Evolutionary conservation across 225 moss, liverwort and hornwort species (phyloP).

Genomic region (Marchantia paleacea): DNA sequence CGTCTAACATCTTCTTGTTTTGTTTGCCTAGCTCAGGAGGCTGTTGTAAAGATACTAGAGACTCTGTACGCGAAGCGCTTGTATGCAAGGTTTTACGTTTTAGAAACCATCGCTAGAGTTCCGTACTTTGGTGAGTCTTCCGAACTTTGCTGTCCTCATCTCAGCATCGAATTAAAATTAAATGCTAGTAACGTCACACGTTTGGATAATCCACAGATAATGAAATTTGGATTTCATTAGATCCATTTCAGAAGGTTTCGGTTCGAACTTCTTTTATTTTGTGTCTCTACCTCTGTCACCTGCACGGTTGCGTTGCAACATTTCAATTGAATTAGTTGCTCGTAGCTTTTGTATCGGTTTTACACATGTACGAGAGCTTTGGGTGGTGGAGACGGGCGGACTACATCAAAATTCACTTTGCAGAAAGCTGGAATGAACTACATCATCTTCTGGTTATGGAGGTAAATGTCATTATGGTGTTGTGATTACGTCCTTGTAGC

Average conservation of each 20-base stretch:
- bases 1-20: not conserved
- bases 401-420: slow-evolving; percentile 88
- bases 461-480: slow-evolving; percentile 24
- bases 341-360: slow-evolving; percentile 79
- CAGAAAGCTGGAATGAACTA: slow-evolving; percentile 95
- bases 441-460: slow-evolving; percentile 95
- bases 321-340: not conserved
- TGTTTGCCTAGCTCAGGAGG: slow-evolving; percentile 41
- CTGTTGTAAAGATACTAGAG: slow-evolving; percentile 65
- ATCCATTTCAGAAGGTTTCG: not conserved
- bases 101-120: slow-evolving; percentile 88
- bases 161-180: too few species aligned
- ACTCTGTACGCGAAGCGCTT: slow-evolving; percentile 60
- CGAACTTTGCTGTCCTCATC: not conserved
- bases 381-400: slow-evolving; percentile 96
- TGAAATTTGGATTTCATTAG: not conserved
- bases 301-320: not conserved
- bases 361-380: slow-evolving; percentile 88
- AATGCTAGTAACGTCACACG: too few species aligned
- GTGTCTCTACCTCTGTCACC: not conserved
- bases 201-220: too few species aligned
- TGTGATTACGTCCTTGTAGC: not conserved
- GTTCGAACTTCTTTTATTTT: not conserved
- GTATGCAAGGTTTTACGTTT: slow-evolving; percentile 81
- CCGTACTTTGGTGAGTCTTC: slow-evolving; percentile 65